Evolutionary conservation across 768 basidiomycete species (phyloP).

Genomic region (Candolleomyces eurysporus): DNA sequence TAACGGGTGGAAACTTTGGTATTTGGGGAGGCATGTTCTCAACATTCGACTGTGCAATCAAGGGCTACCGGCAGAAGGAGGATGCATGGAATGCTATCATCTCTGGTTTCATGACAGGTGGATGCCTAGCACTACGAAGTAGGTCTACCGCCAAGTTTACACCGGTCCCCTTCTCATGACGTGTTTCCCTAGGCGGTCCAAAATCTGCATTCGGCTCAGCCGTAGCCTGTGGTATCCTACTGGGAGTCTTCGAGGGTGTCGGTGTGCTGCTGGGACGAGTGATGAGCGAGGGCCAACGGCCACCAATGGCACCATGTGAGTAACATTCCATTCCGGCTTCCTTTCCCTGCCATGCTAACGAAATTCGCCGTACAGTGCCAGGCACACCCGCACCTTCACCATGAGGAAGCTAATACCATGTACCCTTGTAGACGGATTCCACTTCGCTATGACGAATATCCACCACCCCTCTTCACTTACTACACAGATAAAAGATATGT

Average conservation of each 20-base stretch:
- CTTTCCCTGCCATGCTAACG: not conserved
- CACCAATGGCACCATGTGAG: conserved; percentile 78
- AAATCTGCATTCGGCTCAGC: conserved; percentile 90
- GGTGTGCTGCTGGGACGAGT: conserved; percentile 90
- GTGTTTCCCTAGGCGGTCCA: conserved; percentile 70
- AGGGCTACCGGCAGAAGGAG: conserved; percentile 95
- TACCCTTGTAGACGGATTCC: conserved; percentile 8
- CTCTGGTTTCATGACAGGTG: conserved; percentile 98
- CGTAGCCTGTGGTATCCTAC: conserved; percentile 91
- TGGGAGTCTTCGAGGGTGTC: conserved; percentile 94
- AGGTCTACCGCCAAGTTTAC: conserved; percentile 34
- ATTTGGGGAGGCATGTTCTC: conserved; percentile 99
- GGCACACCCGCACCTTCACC: conserved; percentile 5
- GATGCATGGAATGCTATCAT: conserved; percentile 99
- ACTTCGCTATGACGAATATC: conserved; percentile 1
- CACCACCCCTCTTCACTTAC: conserved; percentile 9
- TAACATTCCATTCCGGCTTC: conserved; percentile 11
- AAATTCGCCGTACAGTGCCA: conserved; percentile 2
- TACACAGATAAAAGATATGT: conserved; percentile 1
- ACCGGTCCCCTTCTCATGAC: conserved; percentile 5
- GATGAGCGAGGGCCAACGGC: conserved; percentile 79
- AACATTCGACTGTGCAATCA: conserved; percentile 97
- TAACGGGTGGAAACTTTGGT: conserved; percentile 96
- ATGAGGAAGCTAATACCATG: conserved; percentile 1
- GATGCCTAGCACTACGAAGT: conserved; percentile 93